These are phyloP conservation scores for Russula sp. DNA, from an alignment of 768 basidiomycete genomes.

Conservation along the genomic window DNA sequence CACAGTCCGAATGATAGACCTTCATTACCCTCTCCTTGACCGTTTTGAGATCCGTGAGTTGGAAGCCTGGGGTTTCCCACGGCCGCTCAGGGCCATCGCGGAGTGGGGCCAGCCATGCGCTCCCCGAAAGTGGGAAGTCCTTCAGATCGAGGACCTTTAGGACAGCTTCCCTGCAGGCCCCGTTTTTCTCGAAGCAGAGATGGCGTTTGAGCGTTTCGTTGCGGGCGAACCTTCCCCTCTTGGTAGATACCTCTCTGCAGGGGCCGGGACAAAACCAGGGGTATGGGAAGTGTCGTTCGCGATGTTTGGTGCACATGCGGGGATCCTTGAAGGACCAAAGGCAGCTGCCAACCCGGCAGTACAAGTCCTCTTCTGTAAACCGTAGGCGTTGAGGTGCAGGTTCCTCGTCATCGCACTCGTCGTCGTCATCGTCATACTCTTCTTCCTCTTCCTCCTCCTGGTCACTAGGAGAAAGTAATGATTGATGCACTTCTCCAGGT, in stretches of 20 bases:
- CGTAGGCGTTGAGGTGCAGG: not conserved
- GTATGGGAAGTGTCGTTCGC: not conserved
- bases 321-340: not conserved
- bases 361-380: not conserved
- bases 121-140: not conserved
- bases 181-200: not conserved
- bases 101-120: constrained; percentile 1
- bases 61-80: constrained; percentile 7
- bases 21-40: constrained; percentile 3
- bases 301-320: not conserved
- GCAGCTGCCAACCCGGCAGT: constrained; percentile 5
- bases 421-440: not conserved
- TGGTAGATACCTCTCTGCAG: not conserved
- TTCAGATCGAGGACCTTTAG: not conserved
- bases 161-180: not conserved
- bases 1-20: not conserved
- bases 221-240: not conserved
- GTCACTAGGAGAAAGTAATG: not conserved
- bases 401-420: not conserved
- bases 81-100: constrained; percentile 12
- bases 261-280: constrained; percentile 1
- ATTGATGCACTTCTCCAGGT: not conserved
- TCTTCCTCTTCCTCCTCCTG: not conserved
- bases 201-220: constrained; percentile 2
- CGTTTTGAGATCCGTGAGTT: constrained; percentile 1